A percentile compares a stretch with the other conserved stretches of the same genome.
These are phyloP conservation scores for Collybia sordida DNA, from an alignment of 768 basidiomycete species.

Conservation along the genomic window DNA sequence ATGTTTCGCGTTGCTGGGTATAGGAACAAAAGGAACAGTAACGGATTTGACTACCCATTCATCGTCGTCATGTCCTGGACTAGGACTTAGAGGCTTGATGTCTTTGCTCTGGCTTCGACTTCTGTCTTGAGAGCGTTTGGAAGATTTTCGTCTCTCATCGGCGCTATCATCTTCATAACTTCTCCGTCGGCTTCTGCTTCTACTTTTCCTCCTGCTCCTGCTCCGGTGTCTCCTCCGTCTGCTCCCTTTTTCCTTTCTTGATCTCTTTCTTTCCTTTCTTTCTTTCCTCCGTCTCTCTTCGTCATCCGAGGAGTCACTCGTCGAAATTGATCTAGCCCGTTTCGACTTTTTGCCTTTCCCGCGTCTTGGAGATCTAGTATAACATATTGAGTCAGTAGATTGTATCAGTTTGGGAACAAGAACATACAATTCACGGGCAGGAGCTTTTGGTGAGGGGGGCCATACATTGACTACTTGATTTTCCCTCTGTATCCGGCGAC, in stretches of 20 bases:
- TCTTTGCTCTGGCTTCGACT: conserved; percentile 32
- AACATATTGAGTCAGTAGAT: neutral
- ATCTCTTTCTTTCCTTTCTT: conserved; percentile 60
- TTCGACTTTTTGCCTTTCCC: conserved; percentile 60
- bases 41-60: conserved; percentile 68
- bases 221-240: conserved; percentile 36
- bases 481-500: conserved; percentile 72
- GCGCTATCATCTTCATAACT: conserved; percentile 36
- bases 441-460: conserved; percentile 79
- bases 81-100: conserved; percentile 26
- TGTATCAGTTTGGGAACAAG: neutral
- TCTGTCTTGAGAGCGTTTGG: conserved; percentile 15
- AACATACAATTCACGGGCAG: conserved; percentile 56
- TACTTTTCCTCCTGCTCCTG: conserved; percentile 32
- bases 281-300: conserved; percentile 58
- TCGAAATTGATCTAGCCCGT: conserved; percentile 52
- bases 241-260: conserved; percentile 44
- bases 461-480: conserved; percentile 61
- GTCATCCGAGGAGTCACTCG: conserved; percentile 52
- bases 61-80: conserved; percentile 31
- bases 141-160: conserved; percentile 33
- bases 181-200: conserved; percentile 25
- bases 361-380: conserved; percentile 55
- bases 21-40: conserved; percentile 18
- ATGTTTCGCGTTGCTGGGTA: conserved; percentile 9